These are phyloP conservation scores for Phytophthora pistaciae DNA, from an alignment of 352 stramenopile species.

Conservation along the genomic window DNA sequence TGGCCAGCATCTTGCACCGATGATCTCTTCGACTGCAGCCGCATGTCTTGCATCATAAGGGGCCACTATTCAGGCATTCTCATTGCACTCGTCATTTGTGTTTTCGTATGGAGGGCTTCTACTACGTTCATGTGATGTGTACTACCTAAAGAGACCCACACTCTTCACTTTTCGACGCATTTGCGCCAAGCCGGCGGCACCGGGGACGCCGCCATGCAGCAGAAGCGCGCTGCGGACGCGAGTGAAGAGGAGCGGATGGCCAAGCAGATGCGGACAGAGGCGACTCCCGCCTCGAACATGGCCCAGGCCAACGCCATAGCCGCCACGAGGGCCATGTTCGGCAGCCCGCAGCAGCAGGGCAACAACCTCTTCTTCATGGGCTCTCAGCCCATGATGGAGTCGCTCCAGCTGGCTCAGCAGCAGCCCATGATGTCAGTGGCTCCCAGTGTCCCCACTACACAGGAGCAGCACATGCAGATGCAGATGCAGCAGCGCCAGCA, in stretches of 20 bases:
- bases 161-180: constrained; percentile 11
- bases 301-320: constrained; percentile 38
- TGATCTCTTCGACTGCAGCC: constrained; percentile 2
- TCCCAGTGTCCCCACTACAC: constrained; percentile 28
- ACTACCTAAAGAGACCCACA: constrained; percentile 18
- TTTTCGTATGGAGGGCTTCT: neutral
- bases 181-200: constrained; percentile 1
- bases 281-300: neutral
- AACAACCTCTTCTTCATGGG: constrained; percentile 37
- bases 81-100: neutral
- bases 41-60: neutral
- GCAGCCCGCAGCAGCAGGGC: constrained; percentile 19
- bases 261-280: constrained; percentile 51
- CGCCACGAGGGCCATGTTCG: constrained; percentile 29
- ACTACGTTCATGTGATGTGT: constrained; percentile 1
- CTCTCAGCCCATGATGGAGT: constrained; percentile 44
- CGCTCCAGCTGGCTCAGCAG: constrained; percentile 30
- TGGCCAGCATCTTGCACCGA: constrained; percentile 29
- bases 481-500: constrained; percentile 51
- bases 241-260: constrained; percentile 33
- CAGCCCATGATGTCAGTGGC: constrained; percentile 33
- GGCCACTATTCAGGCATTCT: neutral
- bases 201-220: constrained; percentile 21
- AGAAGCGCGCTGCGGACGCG: constrained; percentile 30
- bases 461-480: constrained; percentile 43